A percentile compares a stretch with the other conserved stretches of the same genome.
phyloP scores from a whole-genome alignment of 371 early-diverging fungal genomes.

The Conidiobolus incongruus region DNA sequence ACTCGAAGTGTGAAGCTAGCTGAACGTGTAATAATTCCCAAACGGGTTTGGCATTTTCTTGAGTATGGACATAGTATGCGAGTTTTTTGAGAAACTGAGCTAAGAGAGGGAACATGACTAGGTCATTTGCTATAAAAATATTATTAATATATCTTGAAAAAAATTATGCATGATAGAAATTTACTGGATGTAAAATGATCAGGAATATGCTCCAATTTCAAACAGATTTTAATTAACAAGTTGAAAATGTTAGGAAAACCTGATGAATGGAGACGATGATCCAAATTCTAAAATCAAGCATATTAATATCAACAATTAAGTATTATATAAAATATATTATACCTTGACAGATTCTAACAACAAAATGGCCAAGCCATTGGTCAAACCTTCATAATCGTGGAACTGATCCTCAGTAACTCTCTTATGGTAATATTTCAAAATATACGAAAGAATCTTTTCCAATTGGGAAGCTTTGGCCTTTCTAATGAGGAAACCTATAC shows the following conservation, averaged over 20 bases:
- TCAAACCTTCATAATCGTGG: too few species aligned
- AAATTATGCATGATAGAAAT: neutral
- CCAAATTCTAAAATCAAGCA: conserved; percentile 23
- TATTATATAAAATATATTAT: conserved; percentile 4
- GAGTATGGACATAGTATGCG: too few species aligned
- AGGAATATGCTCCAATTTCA: neutral
- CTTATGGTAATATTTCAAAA: conserved; percentile 25
- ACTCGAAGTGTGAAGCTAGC: neutral
- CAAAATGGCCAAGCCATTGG: conserved; percentile 51
- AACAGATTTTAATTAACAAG: conserved; percentile 9
- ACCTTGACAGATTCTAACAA: conserved; percentile 61
- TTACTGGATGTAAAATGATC: neutral
- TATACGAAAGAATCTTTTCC: conserved; percentile 22
- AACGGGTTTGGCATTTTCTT: too few species aligned
- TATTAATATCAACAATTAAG: neutral
- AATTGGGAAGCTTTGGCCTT: conserved; percentile 36
- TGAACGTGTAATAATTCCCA: too few species aligned
- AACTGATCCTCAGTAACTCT: conserved; percentile 18
- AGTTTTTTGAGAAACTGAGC: neutral
- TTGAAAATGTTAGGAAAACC: conserved; percentile 19
- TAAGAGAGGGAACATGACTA: neutral
- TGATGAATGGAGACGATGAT: conserved; percentile 29
- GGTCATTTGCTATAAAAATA: neutral
- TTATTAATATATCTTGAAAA: neutral
- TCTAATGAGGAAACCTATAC: conserved; percentile 72